phyloP scores from a whole-genome alignment of 2,329 filamentous ascomycete genomes.

The Pleoardoris graminearum region DNA sequence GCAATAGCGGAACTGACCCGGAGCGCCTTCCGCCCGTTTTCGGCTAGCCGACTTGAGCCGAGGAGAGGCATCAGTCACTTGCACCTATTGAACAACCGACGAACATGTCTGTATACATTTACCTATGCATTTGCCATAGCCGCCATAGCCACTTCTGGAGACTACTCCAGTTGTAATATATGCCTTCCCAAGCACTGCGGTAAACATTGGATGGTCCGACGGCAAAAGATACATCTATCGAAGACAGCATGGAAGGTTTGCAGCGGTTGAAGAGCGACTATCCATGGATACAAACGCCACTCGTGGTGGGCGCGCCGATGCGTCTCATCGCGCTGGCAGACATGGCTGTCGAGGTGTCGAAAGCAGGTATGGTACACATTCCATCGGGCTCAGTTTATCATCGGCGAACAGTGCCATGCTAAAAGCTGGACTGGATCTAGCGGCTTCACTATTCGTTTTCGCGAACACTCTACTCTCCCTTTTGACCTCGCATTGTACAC shows the following conservation, averaged over 20 bases:
- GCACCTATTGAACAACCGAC: too few relatives aligned
- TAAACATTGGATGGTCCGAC: too few relatives aligned
- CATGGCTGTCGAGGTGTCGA: slow-evolving; percentile 64
- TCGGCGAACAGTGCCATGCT: not conserved
- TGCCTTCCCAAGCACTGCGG: too few relatives aligned
- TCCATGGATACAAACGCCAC: slow-evolving; percentile 61
- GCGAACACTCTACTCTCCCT: not conserved
- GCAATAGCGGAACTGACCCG: not conserved
- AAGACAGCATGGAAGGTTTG: slow-evolving; percentile 12
- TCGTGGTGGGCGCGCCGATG: slow-evolving; percentile 71
- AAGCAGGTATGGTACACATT: slow-evolving; percentile 47
- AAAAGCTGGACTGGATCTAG: too few relatives aligned
- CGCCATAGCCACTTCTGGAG: too few relatives aligned
- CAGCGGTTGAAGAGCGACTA: slow-evolving; percentile 48
- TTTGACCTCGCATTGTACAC: not conserved
- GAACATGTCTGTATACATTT: too few relatives aligned
- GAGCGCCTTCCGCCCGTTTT: not conserved
- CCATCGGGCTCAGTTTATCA: not conserved
- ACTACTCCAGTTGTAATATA: too few relatives aligned
- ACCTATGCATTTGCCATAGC: too few relatives aligned
- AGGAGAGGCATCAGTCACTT: too few relatives aligned
- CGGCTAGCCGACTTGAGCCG: not conserved
- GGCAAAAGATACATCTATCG: not conserved
- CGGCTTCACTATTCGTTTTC: not conserved
- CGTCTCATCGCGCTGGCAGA: slow-evolving; percentile 60